Base-by-base conservation (phyloP, 2,329 filamentous ascomycete genomes). In the Diplocarpon rosae region DNA sequence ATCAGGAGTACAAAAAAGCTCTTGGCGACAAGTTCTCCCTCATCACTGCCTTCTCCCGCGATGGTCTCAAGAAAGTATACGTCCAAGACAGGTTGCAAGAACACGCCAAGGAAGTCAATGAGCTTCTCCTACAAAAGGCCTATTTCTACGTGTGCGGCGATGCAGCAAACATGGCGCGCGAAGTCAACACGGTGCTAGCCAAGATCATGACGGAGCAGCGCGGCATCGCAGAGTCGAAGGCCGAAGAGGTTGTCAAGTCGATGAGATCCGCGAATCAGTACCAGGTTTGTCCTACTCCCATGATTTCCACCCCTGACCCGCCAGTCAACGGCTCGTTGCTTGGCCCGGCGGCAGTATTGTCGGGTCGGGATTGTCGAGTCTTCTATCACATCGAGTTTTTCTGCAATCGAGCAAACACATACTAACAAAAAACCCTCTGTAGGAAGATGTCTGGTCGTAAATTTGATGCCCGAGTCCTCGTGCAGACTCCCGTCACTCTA, bases 141-240 rank as follows among this genome's bases (percentile, higher is more conserved):
- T 95, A 92, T 67, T 89, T 98, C 65, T 98, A 98, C 64, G 90
- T 98, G 47, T 98, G 93, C 59, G 92, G 92, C 68, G 92, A 98
- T 62, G 93, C 93, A 0, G 85, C 92, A 45, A 89, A 95, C 69
- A 95, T 95, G 89, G 89, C 89, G 37, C 81, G 89, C 46, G 89
- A 94, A 63, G 88, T 95, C 59, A 95, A 93, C 63, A 72, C 81
- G 17, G 78, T 87, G n/a, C 72, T 98, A 35, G 83, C 75, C 20
- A 81, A 93, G 62, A 93, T 96, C 60, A 81, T 98, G 56, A 73
- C 88, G 20, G 79, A 89, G 62, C 76, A 94, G 64, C 78, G 92
- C 43, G 83, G 83, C 40, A 74, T 96, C 47, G 73, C 86, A 1
- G 83, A 90, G 59, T 72, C 82, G 52, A 95, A 95, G 74, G 92